Evolutionary conservation across 2,329 filamentous ascomycete species (phyloP), one percentile per base, ranked within the genome.

Genomic region (Clonostachys chloroleuca): DNA sequence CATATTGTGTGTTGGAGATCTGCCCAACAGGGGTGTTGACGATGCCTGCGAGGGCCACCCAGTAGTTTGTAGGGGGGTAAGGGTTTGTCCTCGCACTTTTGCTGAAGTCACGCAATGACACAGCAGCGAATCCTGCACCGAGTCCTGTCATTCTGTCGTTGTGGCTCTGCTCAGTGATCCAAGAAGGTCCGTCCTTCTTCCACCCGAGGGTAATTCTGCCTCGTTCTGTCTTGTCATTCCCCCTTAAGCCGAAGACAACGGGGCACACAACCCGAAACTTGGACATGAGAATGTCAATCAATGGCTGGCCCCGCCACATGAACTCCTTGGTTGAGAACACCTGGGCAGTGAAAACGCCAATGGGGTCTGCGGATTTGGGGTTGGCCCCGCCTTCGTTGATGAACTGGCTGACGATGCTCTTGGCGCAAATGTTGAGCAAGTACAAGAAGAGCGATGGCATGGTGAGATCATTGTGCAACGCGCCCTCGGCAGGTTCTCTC

Each of bases 241-340:
- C 92, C 40, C 81, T 78, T 53, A 92, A 81, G 16, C 92, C 92
- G 62, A 95, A 97, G 1, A 99, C 73, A 2, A 91, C 84, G 0
- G 94, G 92, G 57, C 90, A 95, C 5, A 81, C 75, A 14, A 87
- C 75, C 50, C 91, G 83, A 58, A 89, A 87, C 65, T 97, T 96
- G 47, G 92, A 74, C 58, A 95, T 85, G 33, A 97, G 74, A 49
- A 97, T 88, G 60, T 95, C 89, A 45, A 90, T 84, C 49, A 95
- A 73, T 2, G 84, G 78, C 43, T 78, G 67, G 9, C 82, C 85
- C 44, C 84, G 78, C 75, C 83, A 87, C 46, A 78, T 72, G 59
- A 89, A 87, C 14, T 81, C 75, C 16, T 80, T 74, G 45, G 79
- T 75, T 1, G 87, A 86, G 61, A 95, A 92, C 33, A 95, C 77